These are phyloP conservation scores for Allomyces macrogynus DNA, from an alignment of 192 early-diverging fungal species.

Conservation along the genomic window DNA sequence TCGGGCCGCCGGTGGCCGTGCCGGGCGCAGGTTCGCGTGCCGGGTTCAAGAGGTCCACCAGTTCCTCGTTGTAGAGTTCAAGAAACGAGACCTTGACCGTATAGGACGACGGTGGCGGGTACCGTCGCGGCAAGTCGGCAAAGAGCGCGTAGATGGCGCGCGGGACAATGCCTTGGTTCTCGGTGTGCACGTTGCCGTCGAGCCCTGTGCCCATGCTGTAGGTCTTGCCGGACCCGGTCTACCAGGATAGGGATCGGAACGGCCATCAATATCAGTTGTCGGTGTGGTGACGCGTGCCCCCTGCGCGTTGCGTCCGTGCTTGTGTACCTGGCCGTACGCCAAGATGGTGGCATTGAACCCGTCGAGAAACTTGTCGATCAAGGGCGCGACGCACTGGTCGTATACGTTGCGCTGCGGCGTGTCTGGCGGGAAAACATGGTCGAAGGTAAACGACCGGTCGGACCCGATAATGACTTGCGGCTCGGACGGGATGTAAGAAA, in stretches of 20 bases:
- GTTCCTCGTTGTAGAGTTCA: slow-evolving; percentile 93
- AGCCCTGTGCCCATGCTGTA: slow-evolving; percentile 9
- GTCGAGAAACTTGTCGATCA: slow-evolving; percentile 48
- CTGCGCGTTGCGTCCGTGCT: too few species aligned
- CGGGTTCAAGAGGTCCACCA: slow-evolving; percentile 70
- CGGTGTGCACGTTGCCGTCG: slow-evolving; percentile 8
- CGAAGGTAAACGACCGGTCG: slow-evolving; percentile 46
- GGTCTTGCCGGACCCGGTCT: slow-evolving; percentile 9
- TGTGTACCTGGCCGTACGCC: slow-evolving; percentile 25
- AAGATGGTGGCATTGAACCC: slow-evolving; percentile 42
- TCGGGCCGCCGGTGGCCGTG: slow-evolving; percentile 7
- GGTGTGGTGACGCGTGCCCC: neutral
- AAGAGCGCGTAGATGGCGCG: slow-evolving; percentile 46
- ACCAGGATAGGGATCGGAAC: neutral
- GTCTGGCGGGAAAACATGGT: slow-evolving; percentile 39
- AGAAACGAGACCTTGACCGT: slow-evolving; percentile 66
- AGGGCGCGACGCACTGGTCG: slow-evolving; percentile 25
- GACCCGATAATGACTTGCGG: slow-evolving; percentile 42
- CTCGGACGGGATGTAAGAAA: slow-evolving; percentile 31
- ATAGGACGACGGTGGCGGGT: slow-evolving; percentile 7
- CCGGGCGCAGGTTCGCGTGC: slow-evolving; percentile 20
- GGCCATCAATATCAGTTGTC: neutral
- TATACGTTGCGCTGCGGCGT: slow-evolving; percentile 35
- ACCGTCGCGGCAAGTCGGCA: slow-evolving; percentile 2
- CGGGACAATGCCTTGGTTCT: slow-evolving; percentile 43